Evolutionary conservation across 1,139 yeast genomes (phyloP).

Genomic region (Meyerozyma carpophila): DNA sequence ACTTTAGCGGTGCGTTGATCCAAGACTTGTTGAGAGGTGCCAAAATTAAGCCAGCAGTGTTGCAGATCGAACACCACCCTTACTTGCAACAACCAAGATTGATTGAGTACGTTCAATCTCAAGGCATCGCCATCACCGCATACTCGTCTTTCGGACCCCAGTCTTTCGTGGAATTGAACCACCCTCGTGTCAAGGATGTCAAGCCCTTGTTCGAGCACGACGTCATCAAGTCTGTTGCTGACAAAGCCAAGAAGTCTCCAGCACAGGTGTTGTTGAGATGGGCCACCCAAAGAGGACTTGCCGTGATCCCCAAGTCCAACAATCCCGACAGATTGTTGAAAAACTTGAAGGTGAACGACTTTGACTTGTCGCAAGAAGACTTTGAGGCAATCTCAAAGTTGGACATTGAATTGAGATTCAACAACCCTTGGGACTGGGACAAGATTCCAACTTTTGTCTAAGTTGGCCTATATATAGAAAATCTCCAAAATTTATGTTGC

Average conservation of each 20-base stretch:
- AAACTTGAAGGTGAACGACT: slow-evolving; percentile 52
- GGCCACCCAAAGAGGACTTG: slow-evolving; percentile 72
- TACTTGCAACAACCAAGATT: slow-evolving; percentile 74
- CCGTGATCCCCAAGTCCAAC: slow-evolving; percentile 72
- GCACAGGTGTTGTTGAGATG: slow-evolving; percentile 72
- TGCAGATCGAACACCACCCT: slow-evolving; percentile 92
- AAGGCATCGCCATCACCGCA: slow-evolving; percentile 69
- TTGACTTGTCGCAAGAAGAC: slow-evolving; percentile 52
- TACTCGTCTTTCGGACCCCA: slow-evolving; percentile 86
- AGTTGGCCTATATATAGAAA: slow-evolving; percentile 1
- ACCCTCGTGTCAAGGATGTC: slow-evolving; percentile 46
- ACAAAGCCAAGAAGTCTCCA: slow-evolving; percentile 43
- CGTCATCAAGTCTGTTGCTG: slow-evolving; percentile 48
- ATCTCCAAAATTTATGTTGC: neutral
- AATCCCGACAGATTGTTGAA: slow-evolving; percentile 53
- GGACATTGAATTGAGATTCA: slow-evolving; percentile 71
- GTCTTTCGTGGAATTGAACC: slow-evolving; percentile 57
- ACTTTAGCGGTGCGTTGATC: slow-evolving; percentile 66
- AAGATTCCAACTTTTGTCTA: slow-evolving; percentile 46
- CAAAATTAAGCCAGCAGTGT: slow-evolving; percentile 68
- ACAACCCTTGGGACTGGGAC: slow-evolving; percentile 81
- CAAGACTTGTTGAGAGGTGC: slow-evolving; percentile 72
- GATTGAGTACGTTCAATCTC: slow-evolving; percentile 55
- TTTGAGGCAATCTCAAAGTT: slow-evolving; percentile 47
- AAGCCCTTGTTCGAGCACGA: slow-evolving; percentile 54